Evolutionary conservation across 2,329 filamentous ascomycete species (phyloP).

Genomic region (Zelopaecilomyces penicillatus): DNA sequence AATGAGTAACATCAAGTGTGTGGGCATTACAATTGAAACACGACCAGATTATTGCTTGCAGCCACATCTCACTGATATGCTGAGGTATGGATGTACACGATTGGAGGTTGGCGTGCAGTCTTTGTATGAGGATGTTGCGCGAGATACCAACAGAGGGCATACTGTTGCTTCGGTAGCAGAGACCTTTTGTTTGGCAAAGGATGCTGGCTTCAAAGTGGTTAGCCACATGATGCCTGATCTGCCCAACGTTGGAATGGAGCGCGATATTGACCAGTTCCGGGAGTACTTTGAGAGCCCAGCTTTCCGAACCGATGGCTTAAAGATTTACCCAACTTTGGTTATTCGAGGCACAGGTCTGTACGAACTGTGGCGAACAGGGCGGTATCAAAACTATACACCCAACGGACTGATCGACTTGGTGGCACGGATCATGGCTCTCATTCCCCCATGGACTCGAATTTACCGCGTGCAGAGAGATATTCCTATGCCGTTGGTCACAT

Average conservation of each 20-base stretch:
- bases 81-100: conserved; percentile 93
- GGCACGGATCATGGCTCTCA: conserved; percentile 86
- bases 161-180: conserved; percentile 93
- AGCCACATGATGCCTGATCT: conserved; percentile 99
- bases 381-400: conserved; percentile 98
- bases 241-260: conserved; percentile 96
- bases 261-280: conserved; percentile 90
- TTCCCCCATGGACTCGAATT: conserved; percentile 96
- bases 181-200: conserved; percentile 94
- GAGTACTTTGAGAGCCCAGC: conserved; percentile 97
- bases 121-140: conserved; percentile 94
- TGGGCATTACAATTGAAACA: conserved; percentile 97
- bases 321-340: conserved; percentile 96
- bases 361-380: conserved; percentile 91
- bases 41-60: conserved; percentile 94
- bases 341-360: conserved; percentile 95
- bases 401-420: conserved; percentile 95
- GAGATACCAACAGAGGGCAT: conserved; percentile 94
- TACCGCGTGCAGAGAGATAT: conserved; percentile 98
- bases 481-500: conserved; percentile 99
- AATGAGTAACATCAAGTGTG: conserved; percentile 96
- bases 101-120: conserved; percentile 94
- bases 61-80: conserved; percentile 90
- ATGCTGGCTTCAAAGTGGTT: conserved; percentile 97
- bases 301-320: conserved; percentile 92